Conservation (phyloP, 2,329 filamentous ascomycete species). For the Aspergillus felis region DNA sequence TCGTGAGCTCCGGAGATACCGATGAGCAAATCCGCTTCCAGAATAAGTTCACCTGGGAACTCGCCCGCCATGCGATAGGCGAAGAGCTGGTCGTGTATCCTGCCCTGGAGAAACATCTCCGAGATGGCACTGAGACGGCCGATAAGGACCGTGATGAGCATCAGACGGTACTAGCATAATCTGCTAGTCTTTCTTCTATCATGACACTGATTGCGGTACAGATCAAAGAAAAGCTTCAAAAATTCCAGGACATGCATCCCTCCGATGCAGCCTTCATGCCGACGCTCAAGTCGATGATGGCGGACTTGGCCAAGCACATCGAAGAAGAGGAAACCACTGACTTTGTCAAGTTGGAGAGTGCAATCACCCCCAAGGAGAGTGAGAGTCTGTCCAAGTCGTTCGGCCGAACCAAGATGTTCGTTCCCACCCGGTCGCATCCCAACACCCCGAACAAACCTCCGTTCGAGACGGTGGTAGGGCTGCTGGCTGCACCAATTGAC, state of each 20-base stretch:
- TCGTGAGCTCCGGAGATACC: conserved; percentile 32
- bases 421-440: conserved; percentile 51
- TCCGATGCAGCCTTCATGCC: conserved; percentile 42
- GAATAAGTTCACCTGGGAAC: background rate
- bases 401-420: conserved; percentile 51
- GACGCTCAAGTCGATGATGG: conserved; percentile 44
- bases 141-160: background rate
- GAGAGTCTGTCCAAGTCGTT: conserved; percentile 44
- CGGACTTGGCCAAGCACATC: conserved; percentile 45
- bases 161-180: background rate
- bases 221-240: conserved; percentile 51
- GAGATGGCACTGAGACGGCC: background rate
- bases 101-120: background rate
- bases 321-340: conserved; percentile 50
- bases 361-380: conserved; percentile 34
- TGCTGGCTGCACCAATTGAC: conserved; percentile 57
- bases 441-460: conserved; percentile 50
- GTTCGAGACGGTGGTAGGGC: conserved; percentile 53
- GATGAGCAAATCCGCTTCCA: background rate
- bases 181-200: background rate
- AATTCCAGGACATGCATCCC: conserved; percentile 46
- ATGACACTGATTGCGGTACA: conserved; percentile 4
- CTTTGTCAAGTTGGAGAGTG: conserved; percentile 46
- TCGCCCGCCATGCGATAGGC: background rate
- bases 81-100: background rate